A percentile compares a stretch with the other conserved stretches of the same genome.
phyloP scores from a whole-genome alignment of 2,329 filamentous ascomycete species.

The Metarhizium humberi region DNA sequence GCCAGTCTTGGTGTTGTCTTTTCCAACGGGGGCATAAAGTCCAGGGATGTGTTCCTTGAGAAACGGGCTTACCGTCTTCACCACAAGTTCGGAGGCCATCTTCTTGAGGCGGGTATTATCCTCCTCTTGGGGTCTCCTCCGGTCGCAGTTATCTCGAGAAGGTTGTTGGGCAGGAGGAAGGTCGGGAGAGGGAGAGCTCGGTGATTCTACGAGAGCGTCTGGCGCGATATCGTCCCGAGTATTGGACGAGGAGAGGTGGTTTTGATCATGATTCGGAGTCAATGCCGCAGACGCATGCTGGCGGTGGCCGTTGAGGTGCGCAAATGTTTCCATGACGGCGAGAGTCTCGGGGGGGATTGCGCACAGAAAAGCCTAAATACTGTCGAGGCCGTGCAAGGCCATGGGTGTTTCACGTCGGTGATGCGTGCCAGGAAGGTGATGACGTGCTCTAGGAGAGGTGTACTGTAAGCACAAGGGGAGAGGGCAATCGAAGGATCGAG shows the following conservation, averaged over 20 bases:
- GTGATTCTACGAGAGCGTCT: not conserved
- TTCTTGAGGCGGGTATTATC: constrained; percentile 41
- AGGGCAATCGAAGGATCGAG: not conserved
- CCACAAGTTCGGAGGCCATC: constrained; percentile 58
- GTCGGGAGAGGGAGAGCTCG: not conserved
- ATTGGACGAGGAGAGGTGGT: not conserved
- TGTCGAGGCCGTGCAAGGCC: not conserved
- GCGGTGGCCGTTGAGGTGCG: constrained; percentile 2
- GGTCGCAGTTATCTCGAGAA: constrained; percentile 39
- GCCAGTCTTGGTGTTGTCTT: constrained; percentile 29
- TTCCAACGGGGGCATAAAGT: constrained; percentile 74
- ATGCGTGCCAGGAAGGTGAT: constrained; percentile 1
- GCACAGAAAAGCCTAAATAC: constrained; percentile 1
- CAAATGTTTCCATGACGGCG: constrained; percentile 1
- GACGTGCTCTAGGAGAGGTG: constrained; percentile 3
- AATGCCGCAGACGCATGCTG: constrained; percentile 2
- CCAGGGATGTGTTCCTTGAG: constrained; percentile 83
- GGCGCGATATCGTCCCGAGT: not conserved
- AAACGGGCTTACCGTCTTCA: constrained; percentile 77
- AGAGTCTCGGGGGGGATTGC: not conserved
- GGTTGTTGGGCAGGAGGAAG: constrained; percentile 14
- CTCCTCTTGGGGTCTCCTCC: constrained; percentile 39
- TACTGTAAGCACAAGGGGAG: not conserved
- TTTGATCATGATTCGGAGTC: not conserved
- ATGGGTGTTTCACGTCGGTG: not conserved